Conservation (phyloP, 495 filamentous ascomycete species). For the Aspergillus baeticus region DNA sequence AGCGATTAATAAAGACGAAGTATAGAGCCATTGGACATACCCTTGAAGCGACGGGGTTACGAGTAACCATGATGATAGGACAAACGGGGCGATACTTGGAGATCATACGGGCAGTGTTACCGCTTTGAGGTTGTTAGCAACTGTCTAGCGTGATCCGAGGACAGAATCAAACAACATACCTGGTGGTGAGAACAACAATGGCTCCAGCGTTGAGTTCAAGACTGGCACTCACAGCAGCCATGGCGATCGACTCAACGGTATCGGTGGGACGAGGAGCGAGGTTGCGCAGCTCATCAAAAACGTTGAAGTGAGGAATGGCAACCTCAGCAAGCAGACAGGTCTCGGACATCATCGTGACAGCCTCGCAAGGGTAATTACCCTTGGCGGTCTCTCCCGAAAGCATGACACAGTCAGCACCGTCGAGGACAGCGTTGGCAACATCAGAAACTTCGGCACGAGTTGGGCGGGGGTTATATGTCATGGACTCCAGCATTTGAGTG, state of each 20-base stretch:
- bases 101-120: constrained; percentile 86
- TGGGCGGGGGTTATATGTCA: constrained; percentile 98
- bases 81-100: constrained; percentile 98
- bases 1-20: background rate
- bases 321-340: constrained; percentile 95
- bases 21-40: constrained; percentile 37
- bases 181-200: constrained; percentile 92
- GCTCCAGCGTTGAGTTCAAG: constrained; percentile 94
- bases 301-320: constrained; percentile 91
- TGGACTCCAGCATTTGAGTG: constrained; percentile 93
- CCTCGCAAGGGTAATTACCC: constrained; percentile 88
- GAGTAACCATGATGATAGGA: constrained; percentile 97
- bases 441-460: constrained; percentile 98
- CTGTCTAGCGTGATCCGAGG: background rate
- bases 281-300: constrained; percentile 91
- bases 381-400: constrained; percentile 98
- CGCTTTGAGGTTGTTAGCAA: constrained; percentile 49
- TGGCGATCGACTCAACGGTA: constrained; percentile 88
- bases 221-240: constrained; percentile 90
- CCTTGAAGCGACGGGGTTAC: constrained; percentile 76
- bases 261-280: constrained; percentile 77
- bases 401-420: constrained; percentile 99
- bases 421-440: constrained; percentile 95
- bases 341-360: constrained; percentile 96
- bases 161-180: constrained; percentile 41